Evolutionary conservation across 2,329 filamentous ascomycete species (phyloP), one percentile per base, ranked within the genome.

Genomic region (Alternaria rosae): DNA sequence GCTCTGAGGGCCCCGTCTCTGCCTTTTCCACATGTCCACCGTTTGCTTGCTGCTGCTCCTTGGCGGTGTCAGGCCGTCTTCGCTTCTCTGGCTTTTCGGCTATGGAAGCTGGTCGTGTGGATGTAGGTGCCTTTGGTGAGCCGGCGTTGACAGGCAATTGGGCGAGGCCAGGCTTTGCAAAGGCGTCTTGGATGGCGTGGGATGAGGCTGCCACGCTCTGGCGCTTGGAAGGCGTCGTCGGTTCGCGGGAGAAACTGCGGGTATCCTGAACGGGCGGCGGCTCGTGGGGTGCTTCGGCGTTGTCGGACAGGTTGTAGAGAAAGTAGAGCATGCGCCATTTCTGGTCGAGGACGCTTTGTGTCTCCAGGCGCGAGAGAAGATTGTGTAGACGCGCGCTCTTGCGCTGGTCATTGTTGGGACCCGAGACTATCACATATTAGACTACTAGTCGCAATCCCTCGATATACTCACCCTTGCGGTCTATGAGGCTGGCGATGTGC

Each of bases 261-360:
- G 55, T 45, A 10, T 72, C 65, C 9, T 61, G 67, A 1, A 62
- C 48, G 1, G 55, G 53, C 4, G 47, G 44, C n/a, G 52, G 59
- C 8, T 71, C 69, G 1, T 38, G 45, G 0, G 61, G 54, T 0
- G 66, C 45, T 35, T 57, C 57, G 6, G 71, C 64, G 9, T 74
- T 88, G 74, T 94, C 91, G 64, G 92, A 89, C 50, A 97, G 86
- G 71, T 92, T 89, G 77, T 95, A 91, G 43, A 99, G 87, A 43
- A 99, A 88, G 77, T 96, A 96, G 20, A 99, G 85, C 68, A 99
- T 97, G 4, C 92, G 93, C 93, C 94, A 98, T 86, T 99, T 99
- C 79, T 97, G 92, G 73, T 92, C 91, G 45, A 99, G 85, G 6
- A 98, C 94, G 0, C 94, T 94, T 68, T 97, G 89, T n/a, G 92